These are phyloP conservation scores for Talaromyces rugulosus DNA, from an alignment of 2,329 filamentous ascomycete genomes.

Conservation along the genomic window DNA sequence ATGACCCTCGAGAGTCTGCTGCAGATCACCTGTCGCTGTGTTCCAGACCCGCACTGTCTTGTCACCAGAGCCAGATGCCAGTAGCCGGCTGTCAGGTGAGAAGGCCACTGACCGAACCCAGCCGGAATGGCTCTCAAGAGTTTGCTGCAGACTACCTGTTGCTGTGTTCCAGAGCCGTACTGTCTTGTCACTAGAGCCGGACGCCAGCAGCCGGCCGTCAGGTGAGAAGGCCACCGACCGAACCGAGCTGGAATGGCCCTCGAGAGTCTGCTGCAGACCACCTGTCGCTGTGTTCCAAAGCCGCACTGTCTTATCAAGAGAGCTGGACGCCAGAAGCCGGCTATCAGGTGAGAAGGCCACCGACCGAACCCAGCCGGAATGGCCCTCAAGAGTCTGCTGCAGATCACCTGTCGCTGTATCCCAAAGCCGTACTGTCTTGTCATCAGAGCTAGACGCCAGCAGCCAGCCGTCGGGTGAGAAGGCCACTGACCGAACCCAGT, in stretches of 20 bases:
- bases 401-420: too few species aligned
- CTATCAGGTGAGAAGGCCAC: slow-evolving; percentile 5
- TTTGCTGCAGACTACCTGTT: not conserved
- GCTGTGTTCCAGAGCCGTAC: not conserved
- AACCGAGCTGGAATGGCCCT: not conserved
- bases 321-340: not conserved
- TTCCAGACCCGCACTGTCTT: not conserved
- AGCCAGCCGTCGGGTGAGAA: too few species aligned
- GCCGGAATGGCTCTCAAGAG: not conserved
- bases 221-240: not conserved
- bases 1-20: not conserved
- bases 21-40: not conserved
- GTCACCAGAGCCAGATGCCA: not conserved
- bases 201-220: not conserved
- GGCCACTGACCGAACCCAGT: too few species aligned
- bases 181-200: not conserved
- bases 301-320: not conserved
- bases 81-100: not conserved
- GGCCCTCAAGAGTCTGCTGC: too few species aligned
- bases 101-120: not conserved
- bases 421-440: too few species aligned
- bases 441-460: too few species aligned
- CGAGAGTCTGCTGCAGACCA: not conserved
- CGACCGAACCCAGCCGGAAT: too few species aligned
- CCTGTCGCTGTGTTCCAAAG: not conserved